phyloP scores from a whole-genome alignment of 176 grass and related monocot genomes.

The Musa itinerans region DNA sequence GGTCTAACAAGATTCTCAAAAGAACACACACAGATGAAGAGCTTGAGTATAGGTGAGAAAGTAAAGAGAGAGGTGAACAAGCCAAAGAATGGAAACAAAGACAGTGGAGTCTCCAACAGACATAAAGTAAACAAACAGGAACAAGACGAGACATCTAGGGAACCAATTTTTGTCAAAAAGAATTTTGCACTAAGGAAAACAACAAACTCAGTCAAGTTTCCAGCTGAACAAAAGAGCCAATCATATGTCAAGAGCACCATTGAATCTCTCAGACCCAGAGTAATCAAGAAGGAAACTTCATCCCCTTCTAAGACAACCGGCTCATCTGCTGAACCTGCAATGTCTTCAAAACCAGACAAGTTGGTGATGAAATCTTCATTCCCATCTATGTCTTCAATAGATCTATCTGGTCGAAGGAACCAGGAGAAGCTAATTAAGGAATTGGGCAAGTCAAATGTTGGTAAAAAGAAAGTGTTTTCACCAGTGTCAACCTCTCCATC shows the following conservation, averaged over 20 bases:
- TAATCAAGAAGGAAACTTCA: slow-evolving; percentile 23
- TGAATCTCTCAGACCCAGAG: slow-evolving; percentile 21
- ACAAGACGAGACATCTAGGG: background rate
- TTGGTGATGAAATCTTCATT: background rate
- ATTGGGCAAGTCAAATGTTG: background rate
- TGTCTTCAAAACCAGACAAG: slow-evolving; percentile 12
- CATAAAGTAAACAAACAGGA: background rate
- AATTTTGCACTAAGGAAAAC: background rate
- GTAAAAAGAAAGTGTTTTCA: background rate
- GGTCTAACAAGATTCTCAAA: background rate
- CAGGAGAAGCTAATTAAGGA: slow-evolving; percentile 13
- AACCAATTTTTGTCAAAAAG: background rate
- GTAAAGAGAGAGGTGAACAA: slow-evolving; percentile 1
- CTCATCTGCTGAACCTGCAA: slow-evolving; percentile 14
- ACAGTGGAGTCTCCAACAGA: background rate
- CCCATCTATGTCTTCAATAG: slow-evolving; percentile 12
- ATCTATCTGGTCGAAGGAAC: slow-evolving; percentile 26
- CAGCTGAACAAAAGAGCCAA: background rate
- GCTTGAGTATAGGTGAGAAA: slow-evolving; percentile 1
- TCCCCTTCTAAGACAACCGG: slow-evolving; percentile 10
- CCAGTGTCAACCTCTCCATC: slow-evolving; percentile 26
- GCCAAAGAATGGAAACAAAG: background rate
- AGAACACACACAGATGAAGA: background rate
- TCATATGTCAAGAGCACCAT: background rate
- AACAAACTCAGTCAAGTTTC: background rate